These are phyloP conservation scores for Trebouxia sp. DNA, from an alignment of 139 green algal genomes.

Conservation along the genomic window DNA sequence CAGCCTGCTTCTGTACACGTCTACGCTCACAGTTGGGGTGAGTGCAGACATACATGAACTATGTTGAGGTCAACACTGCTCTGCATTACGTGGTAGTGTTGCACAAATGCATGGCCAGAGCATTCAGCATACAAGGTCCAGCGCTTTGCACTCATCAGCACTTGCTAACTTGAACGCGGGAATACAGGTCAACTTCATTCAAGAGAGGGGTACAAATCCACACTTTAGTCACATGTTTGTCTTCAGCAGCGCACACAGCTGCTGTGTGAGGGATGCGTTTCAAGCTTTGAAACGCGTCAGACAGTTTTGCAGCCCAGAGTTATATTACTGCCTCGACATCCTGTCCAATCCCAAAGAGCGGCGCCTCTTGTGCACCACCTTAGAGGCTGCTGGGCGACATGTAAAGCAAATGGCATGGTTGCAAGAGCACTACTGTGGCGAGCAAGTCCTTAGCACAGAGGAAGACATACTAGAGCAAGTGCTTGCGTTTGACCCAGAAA, in stretches of 20 bases:
- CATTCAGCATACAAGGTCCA: background rate
- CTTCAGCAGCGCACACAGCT: constrained; percentile 9
- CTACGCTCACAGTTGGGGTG: constrained; percentile 12
- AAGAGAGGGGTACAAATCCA: background rate
- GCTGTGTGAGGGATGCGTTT: constrained; percentile 13
- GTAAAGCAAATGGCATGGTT: constrained; percentile 12
- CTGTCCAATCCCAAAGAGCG: background rate
- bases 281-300: constrained; percentile 4
- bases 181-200: constrained; percentile 6
- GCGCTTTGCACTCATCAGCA: background rate
- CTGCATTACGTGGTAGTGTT: constrained; percentile 20
- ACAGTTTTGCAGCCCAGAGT: constrained; percentile 9
- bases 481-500: background rate
- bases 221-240: background rate
- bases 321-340: constrained; percentile 19
- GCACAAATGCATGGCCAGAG: constrained; percentile 6
- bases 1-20: constrained; percentile 9
- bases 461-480: background rate
- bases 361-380: constrained; percentile 9
- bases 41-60: constrained; percentile 19
- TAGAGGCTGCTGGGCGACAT: background rate
- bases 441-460: constrained; percentile 8
- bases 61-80: constrained; percentile 18
- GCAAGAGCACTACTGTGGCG: constrained; percentile 26
- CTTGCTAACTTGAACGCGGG: background rate